Evolutionary conservation across 2,329 filamentous ascomycete genomes (phyloP), one percentile per base, ranked within the genome.

Genomic region (Colletotrichum australisinense): DNA sequence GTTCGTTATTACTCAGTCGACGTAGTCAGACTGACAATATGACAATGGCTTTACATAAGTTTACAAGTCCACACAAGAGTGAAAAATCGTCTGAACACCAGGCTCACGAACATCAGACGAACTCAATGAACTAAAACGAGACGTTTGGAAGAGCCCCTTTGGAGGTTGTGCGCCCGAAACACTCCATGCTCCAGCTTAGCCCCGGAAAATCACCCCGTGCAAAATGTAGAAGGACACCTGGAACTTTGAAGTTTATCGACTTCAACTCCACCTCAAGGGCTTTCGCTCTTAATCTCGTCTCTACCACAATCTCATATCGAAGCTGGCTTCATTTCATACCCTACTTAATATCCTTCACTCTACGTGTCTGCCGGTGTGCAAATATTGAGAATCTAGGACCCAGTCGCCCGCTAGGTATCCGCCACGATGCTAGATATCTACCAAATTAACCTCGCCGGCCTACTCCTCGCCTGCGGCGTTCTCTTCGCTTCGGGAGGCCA

Each of bases 401-500:
- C 22, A 32, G 14, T 19, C 5, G 16, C 6, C 4, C 22, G 26
- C 56, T 8, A 4, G 19, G 22, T 38, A 26, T n/a, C 49, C 63
- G 24, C 9, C 55, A 57, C 55, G 11, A 76, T 75, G 58, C 78
- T 81, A 71, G 80, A 82, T 69, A 76, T 77, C n/a, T 83, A 83
- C 74, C 79, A 81, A 69, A 70, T 78, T 65, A 82, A 80, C 75
- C 77, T 83, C n/a, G 74, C 78, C 3, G 77, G 76, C 71, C 76
- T 83, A 22, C 76, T 83, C 19, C 76, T 79, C 52, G 77, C 82
- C 62, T 83, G 81, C 69, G 79, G 77, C 52, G 74, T 76, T 22
- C 71, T 30, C 76, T 79, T 71, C 59, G 75, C 63, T 73, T 66
- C 63, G 63, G 57, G 76, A 68, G 69, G 73, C 53, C 24, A 35